phyloP scores from a whole-genome alignment of 805 yeast genomes.

The Candida morakotiae region DNA sequence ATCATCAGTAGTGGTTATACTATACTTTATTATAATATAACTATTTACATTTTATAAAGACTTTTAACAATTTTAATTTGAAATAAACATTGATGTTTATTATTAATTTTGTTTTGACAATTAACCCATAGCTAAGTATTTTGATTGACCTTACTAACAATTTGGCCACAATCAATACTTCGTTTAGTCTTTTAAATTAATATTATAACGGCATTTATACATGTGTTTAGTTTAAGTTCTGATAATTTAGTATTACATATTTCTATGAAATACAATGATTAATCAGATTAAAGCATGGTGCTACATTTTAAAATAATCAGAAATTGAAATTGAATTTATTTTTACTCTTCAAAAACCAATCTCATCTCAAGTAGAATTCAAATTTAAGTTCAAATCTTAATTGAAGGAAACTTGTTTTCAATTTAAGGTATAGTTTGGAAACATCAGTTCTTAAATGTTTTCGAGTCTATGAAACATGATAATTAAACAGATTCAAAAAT shows the following conservation, averaged over 20 bases:
- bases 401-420: no score
- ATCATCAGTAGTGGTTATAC: conserved; percentile 83
- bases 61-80: conserved; percentile 4
- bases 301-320: conserved; percentile 34
- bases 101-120: background rate
- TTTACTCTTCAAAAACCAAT: no score
- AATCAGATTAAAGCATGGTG: conserved; percentile 50
- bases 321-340: no score
- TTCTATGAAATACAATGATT: conserved; percentile 13
- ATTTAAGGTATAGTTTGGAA: no score
- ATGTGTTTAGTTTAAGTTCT: conserved; percentile 25
- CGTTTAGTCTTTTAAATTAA: conserved; percentile 71
- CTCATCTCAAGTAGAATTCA: no score
- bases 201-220: conserved; percentile 12
- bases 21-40: conserved; percentile 64
- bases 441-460: no score
- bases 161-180: conserved; percentile 66
- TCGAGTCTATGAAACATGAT: conserved; percentile 8
- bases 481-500: conserved; percentile 44
- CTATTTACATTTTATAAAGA: conserved; percentile 21
- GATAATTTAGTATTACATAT: conserved; percentile 19
- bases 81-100: conserved; percentile 7
- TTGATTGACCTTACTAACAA: conserved; percentile 69
- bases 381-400: no score
- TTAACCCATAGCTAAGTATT: conserved; percentile 53